Evolutionary conservation across 306 rosid species (phyloP).

Genomic region (Ammopiptanthus mongolicus): DNA sequence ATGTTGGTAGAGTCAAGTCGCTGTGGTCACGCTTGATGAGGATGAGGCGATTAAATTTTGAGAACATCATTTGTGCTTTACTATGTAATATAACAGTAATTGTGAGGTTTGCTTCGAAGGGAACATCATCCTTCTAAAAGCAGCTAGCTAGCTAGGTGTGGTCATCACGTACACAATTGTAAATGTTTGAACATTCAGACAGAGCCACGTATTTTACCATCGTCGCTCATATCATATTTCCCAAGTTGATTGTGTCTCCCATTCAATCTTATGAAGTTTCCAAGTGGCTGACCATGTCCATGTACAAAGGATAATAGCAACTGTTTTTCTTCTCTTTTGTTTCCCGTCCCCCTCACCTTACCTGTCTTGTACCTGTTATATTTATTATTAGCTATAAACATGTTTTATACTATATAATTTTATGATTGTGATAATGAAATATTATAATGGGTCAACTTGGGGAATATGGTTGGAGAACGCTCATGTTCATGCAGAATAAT

Average conservation of each 20-base stretch:
- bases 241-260: conserved; percentile 23
- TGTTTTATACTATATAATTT: background rate
- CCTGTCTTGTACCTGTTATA: background rate
- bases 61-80: background rate
- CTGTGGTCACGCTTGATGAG: no score
- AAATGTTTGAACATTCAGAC: conserved; percentile 12
- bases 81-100: background rate
- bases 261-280: background rate
- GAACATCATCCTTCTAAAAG: background rate
- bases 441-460: conserved; percentile 16
- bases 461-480: background rate
- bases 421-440: background rate
- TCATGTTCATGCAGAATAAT: background rate
- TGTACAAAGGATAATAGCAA: conserved; percentile 14
- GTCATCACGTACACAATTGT: background rate
- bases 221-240: background rate
- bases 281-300: background rate
- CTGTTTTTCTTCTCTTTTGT: background rate
- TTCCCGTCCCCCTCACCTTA: background rate
- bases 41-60: no score
- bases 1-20: no score
- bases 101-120: background rate
- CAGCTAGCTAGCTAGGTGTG: background rate
- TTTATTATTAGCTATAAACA: background rate
- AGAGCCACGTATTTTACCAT: background rate